Base-by-base conservation (phyloP, 352 stramenopile species). In the Globisporangium nunn region DNA sequence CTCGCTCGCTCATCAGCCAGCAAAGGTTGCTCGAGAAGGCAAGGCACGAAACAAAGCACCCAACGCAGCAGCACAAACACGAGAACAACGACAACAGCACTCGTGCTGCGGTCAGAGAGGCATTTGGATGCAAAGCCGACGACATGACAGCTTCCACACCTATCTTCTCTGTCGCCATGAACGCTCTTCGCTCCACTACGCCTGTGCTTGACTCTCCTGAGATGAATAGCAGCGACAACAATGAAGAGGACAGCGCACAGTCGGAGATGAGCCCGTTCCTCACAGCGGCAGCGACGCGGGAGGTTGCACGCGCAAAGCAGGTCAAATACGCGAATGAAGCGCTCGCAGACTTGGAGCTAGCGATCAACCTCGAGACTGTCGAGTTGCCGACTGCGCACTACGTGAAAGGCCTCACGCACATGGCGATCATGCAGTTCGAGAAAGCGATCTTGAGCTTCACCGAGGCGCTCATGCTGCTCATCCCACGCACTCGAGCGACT, bases 381-480 rank as follows among this genome's bases (percentile, higher is more conserved):
- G 76, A 85, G 37, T 48, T 70, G 8, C 47, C 66, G 6, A 85
- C 77, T 4, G 66, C 61, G 1, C 66, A 67, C 48, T 64, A 72
- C 29, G 37, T 85, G 17, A 52, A 72, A 58, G 77, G 74, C 0
- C 61, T 75, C 10, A 54, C 71, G 10, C 67, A 77, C 52, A 76
- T 78, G 61, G 56, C 57, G 15, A 48, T 60, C 23, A 54, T 67
- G 10, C 48, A 76, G 52, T 73, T 73, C 48, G 50, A 48, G 0
- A 51, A 70, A 6, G 75, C 78, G 1, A 61, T 76, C 46, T 49
- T 52, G 18, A 81, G 62, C 33, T 81, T 86, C 30, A 81, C 78
- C 14, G 65, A 63, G 11, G 78, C 73, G 0, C 45, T 88, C 18
- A 67, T 39, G 33, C 40, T 49, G 35, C 11, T 59, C 31, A 30